phyloP scores from a whole-genome alignment of 2,329 filamentous ascomycete species.

The Colletotrichum liriopes region DNA sequence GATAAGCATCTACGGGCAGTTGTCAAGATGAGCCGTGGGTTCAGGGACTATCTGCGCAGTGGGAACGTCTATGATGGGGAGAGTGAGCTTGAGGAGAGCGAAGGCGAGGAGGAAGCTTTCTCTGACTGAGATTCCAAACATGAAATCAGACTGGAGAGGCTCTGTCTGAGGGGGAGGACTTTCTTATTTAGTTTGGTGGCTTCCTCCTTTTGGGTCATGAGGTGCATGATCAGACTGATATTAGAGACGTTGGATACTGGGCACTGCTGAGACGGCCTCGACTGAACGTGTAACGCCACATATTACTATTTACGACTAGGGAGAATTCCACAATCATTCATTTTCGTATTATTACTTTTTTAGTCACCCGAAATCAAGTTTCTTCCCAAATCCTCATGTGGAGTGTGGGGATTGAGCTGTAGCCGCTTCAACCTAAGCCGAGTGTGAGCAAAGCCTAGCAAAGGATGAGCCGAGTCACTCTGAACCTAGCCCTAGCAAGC shows the following conservation, averaged over 20 bases:
- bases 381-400: not conserved
- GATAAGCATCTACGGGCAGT: conserved; percentile 46
- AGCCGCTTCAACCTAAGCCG: not conserved
- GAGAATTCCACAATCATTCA: no score
- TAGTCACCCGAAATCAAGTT: not conserved
- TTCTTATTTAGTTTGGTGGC: not conserved
- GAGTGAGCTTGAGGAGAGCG: conserved; percentile 37
- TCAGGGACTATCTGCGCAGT: conserved; percentile 50
- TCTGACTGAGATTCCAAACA: conserved; percentile 16
- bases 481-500: no score
- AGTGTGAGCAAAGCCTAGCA: no score
- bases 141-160: not conserved
- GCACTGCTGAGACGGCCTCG: not conserved
- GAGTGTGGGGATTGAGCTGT: not conserved
- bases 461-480: no score
- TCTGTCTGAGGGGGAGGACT: not conserved
- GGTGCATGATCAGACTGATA: not conserved
- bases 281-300: not conserved
- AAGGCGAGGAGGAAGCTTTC: conserved; percentile 27
- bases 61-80: conserved; percentile 37
- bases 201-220: not conserved
- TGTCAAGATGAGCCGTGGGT: conserved; percentile 45
- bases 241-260: not conserved
- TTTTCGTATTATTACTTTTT: not conserved
- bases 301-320: not conserved